Conservation (phyloP, 1,284 basidiomycete species). For the Ganoderma boninense region DNA sequence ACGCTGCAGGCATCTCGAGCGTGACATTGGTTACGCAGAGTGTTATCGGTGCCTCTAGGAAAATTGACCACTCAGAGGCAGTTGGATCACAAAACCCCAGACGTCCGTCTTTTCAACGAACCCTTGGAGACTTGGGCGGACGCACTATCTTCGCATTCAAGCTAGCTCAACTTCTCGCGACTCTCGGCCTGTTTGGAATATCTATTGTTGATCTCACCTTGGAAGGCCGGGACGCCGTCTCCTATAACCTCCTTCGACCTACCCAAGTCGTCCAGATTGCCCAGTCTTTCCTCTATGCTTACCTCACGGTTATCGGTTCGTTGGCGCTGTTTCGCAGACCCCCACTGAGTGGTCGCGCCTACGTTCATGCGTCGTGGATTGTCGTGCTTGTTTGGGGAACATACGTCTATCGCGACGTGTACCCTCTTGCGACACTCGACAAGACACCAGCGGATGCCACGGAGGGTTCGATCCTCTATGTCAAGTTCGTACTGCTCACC, state of each 20-base stretch:
- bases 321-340: slow-evolving; percentile 7
- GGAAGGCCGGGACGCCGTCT: not conserved
- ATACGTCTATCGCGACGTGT: slow-evolving; percentile 59
- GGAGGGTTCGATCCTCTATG: slow-evolving; percentile 45
- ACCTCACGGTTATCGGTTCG: slow-evolving; percentile 11
- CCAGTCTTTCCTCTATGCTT: slow-evolving; percentile 22
- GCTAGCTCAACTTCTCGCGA: slow-evolving; percentile 32
- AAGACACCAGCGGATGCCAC: slow-evolving; percentile 48
- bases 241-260: not conserved
- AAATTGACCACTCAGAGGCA: not conserved
- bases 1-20: slow-evolving; percentile 16
- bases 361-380: slow-evolving; percentile 21
- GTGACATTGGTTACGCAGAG: not conserved
- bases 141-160: slow-evolving; percentile 36
- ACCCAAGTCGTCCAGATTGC: not conserved
- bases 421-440: slow-evolving; percentile 54
- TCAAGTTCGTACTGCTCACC: slow-evolving; percentile 47
- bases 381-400: slow-evolving; percentile 42
- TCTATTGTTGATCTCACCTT: slow-evolving; percentile 8
- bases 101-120: not conserved
- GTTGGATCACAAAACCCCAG: slow-evolving; percentile 21
- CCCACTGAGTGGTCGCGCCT: slow-evolving; percentile 7
- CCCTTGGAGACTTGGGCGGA: slow-evolving; percentile 23
- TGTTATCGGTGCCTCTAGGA: not conserved
- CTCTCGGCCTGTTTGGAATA: slow-evolving; percentile 16